Evolutionary conservation across 148 eudicot species (phyloP).

Genomic region (Selenicereus undatus): DNA sequence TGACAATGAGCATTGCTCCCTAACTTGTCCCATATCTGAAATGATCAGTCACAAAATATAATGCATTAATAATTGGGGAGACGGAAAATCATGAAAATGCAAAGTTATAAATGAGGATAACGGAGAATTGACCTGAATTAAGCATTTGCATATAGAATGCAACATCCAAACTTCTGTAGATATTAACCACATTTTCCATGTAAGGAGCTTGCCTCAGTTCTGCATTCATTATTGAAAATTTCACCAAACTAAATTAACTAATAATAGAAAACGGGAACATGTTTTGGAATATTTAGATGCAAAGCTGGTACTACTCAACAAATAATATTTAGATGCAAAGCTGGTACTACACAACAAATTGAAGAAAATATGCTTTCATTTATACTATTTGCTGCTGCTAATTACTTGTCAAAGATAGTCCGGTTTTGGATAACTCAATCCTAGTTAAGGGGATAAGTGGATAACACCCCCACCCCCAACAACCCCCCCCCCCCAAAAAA

Average conservation of each 20-base stretch:
- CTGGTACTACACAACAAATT: not conserved
- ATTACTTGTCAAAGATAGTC: too few relatives aligned
- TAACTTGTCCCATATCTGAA: slow-evolving; percentile 30
- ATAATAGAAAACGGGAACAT: not conserved
- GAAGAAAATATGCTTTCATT: not conserved
- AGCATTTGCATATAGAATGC: slow-evolving; percentile 43
- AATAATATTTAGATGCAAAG: not conserved
- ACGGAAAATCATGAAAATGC: not conserved
- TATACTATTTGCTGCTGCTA: too few relatives aligned
- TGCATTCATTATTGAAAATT: slow-evolving; percentile 30
- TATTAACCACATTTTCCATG: slow-evolving; percentile 59
- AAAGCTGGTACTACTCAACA: not conserved
- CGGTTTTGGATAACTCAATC: too few relatives aligned
- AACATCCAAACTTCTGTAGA: slow-evolving; percentile 62
- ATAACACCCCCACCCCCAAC: too few relatives aligned
- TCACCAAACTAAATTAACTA: not conserved
- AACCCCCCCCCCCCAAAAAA: too few relatives aligned
- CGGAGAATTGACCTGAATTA: slow-evolving; percentile 40
- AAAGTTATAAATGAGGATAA: not conserved
- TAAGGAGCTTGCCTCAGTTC: slow-evolving; percentile 68
- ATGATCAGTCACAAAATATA: not conserved
- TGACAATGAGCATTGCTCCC: too few relatives aligned
- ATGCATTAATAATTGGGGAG: not conserved
- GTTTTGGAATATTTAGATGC: not conserved
- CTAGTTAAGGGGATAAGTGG: too few relatives aligned